These are phyloP conservation scores for Martiniozyma asiatica DNA, from an alignment of 1,139 yeast species.

Conservation along the genomic window DNA sequence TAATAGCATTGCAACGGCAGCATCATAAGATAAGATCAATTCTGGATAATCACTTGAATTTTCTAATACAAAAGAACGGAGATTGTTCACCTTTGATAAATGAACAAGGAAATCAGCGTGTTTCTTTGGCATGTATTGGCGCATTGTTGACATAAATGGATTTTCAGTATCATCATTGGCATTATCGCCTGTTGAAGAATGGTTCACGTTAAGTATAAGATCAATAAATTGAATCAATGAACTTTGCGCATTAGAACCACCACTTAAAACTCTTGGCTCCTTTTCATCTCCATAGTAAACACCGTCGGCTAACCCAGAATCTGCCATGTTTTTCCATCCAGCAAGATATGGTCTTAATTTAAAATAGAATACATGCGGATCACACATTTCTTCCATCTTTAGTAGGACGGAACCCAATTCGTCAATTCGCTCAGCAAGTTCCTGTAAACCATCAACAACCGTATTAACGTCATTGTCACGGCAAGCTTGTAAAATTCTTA, in stretches of 20 bases:
- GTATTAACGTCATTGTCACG: slow-evolving; percentile 28
- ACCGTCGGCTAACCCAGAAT: slow-evolving; percentile 68
- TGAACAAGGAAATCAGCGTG: slow-evolving; percentile 65
- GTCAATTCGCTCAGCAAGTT: slow-evolving; percentile 67
- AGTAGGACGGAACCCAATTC: slow-evolving; percentile 60
- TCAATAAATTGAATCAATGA: slow-evolving; percentile 83
- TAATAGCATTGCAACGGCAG: slow-evolving; percentile 81
- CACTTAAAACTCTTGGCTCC: slow-evolving; percentile 52
- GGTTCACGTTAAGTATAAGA: slow-evolving; percentile 62
- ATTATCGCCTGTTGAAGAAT: slow-evolving; percentile 59
- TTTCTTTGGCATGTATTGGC: slow-evolving; percentile 76
- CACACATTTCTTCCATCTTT: slow-evolving; percentile 90
- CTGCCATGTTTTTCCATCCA: slow-evolving; percentile 90
- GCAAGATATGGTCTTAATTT: slow-evolving; percentile 83
- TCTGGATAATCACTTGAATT: slow-evolving; percentile 35
- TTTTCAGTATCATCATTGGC: slow-evolving; percentile 25
- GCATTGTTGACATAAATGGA: slow-evolving; percentile 74
- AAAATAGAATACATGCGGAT: slow-evolving; percentile 82
- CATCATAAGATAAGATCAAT: slow-evolving; percentile 67
- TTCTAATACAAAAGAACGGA: slow-evolving; percentile 50
- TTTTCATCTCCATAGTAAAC: slow-evolving; percentile 62
- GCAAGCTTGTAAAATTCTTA: slow-evolving; percentile 49
- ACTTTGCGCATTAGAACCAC: slow-evolving; percentile 92
- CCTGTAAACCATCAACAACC: slow-evolving; percentile 40
- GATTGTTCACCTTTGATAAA: slow-evolving; percentile 42